Base-by-base conservation (phyloP, 1,284 basidiomycete genomes). In the Tetrapyrgos nigripes region DNA sequence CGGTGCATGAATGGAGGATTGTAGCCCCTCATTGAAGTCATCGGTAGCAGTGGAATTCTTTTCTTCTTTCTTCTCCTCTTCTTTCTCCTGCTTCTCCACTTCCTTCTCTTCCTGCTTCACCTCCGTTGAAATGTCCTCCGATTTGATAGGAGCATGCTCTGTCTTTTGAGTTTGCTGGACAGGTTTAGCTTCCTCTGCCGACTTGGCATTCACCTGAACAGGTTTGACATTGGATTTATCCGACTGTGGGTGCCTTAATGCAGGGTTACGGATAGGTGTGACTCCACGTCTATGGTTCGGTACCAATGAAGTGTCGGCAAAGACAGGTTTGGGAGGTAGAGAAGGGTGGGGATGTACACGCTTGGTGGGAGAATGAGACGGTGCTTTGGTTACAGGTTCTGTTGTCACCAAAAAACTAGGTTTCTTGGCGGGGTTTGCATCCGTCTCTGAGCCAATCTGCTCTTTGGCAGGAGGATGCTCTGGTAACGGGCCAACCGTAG, bases 1-100 rank as follows among this genome's bases (percentile, higher is more conserved):
- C 23, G 81, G 79, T 1, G 84, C 83, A 62, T 85, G 81, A 3
- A 85, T 83, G 1, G 83, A 83, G 13, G 75, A 71, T 23, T 70
- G 26, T 17, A 81, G 71, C 53, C 76, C 66, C 13, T 61, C 59
- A 10, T 44, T 66, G 40, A 53, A 52, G 57, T 44, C 50, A 37
- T 52, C 37, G 26, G 17, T 14, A 28, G 43, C 53, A 17, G 8
- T 33, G 26, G 27, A 13, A 23, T 13, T 28, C 23, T 19, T 28
- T 45, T 29, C 37, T 44, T 50, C 33, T 26, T 52, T 50, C 33
- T 4, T 17, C 40, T 26, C 31, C 31, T n/a, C 17, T 24, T n/a
- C 46, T 24, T 9, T 21, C 35, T 27, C 44, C n/a, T 13, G 23
- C 33, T 29, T n/a, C 21, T 24, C 13, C 23, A 27, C 29, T n/a